Evolutionary conservation across 2,329 filamentous ascomycete genomes (phyloP).

Genomic region (Xylogone sp.): DNA sequence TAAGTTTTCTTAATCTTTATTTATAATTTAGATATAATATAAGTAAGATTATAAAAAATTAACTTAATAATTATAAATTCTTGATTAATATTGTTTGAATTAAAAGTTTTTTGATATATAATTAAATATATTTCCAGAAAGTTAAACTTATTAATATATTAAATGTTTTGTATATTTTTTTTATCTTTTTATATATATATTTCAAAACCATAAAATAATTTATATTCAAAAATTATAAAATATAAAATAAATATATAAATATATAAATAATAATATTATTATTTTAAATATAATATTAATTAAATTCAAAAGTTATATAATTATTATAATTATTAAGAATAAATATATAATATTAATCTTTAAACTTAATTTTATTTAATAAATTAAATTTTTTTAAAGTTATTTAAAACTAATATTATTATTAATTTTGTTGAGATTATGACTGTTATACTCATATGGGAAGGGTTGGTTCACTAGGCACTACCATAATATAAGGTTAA

Average conservation of each 20-base stretch:
- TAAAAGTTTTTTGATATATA: not conserved
- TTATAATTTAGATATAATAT: too few species aligned
- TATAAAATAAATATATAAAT: not conserved
- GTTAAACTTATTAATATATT: not conserved
- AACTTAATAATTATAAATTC: not conserved
- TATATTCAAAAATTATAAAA: not conserved
- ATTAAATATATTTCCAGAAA: not conserved
- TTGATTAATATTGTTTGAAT: too few species aligned
- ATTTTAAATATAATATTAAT: not conserved
- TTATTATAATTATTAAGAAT: not conserved
- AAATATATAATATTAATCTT: not conserved
- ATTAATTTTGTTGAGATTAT: too few species aligned
- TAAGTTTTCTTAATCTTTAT: too few species aligned
- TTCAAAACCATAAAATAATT: not conserved
- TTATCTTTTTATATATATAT: not conserved
- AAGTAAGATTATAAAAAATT: too few species aligned
- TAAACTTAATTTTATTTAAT: too few species aligned
- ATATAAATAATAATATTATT: not conserved
- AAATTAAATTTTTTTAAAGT: too few species aligned
- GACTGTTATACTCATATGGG: too few species aligned
- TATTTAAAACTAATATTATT: too few species aligned
- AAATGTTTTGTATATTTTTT: not conserved
- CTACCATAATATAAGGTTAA: too few species aligned
- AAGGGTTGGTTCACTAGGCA: too few species aligned
- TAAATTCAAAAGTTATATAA: not conserved